Base-by-base conservation (phyloP, 2,329 filamentous ascomycete species). In the Blastomyces silverae region DNA sequence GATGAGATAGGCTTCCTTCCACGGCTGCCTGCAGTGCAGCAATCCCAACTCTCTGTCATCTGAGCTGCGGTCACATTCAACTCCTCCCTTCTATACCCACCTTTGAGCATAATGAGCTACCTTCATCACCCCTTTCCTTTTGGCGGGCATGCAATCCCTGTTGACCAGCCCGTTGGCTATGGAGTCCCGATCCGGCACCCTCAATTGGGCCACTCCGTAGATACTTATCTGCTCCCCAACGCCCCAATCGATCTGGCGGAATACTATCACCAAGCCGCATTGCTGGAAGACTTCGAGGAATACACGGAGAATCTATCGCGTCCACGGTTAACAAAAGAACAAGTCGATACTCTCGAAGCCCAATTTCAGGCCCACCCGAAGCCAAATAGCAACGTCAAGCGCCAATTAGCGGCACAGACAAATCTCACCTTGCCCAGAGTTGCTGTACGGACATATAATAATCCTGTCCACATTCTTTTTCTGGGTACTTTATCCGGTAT, bases 321-420 rank as follows among this genome's bases (percentile, higher is more conserved):
- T 20, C 80, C 80, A 13, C 76, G 80, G 48, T 76, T 82, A 69
- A 82, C 80, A 66, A 81, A 81, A 67, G 80, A 82, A 65, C 80
- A 82, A 73, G 78, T 82, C 50, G 79, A 81, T 68, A 79, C 79
- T 3, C 70, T 82, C 34, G 80, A 82, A 69, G 73, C 76, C 52
- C 79, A 82, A 64, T 82, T 82, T 66, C 78, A 80, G 69, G 76
- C 79, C 46, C 79, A 81, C 66, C 79, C 79, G 46, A 82, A 82
- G 68, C 80, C 80, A 11, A 82, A 78, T 67, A 81, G 79, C 69
- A 79, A 80, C 66, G 74, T 79, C 58, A 82, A 82, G 72, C 79
- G 79, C 64, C 76, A 80, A 72, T 74, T 82, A 67, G 80, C 80
- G 1, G 72, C 77, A 64, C 78, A 79, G 67, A 81, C 80, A 11